Evolutionary conservation across 305 asterid genomes (phyloP).

Genomic region (Ilex paraguariensis): DNA sequence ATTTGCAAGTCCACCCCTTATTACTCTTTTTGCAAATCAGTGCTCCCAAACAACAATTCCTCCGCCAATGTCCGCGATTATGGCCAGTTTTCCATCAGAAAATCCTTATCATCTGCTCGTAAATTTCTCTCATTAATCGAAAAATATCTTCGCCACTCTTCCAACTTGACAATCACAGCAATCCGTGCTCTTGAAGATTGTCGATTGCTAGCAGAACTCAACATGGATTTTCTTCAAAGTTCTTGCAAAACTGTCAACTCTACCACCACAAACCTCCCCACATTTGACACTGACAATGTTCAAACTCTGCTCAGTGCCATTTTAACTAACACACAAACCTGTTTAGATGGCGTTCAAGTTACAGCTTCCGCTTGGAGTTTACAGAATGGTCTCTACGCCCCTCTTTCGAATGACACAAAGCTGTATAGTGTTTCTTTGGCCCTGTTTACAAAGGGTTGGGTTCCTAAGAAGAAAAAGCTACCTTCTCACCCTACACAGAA

Average conservation of each 20-base stretch:
- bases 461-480: not conserved
- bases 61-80: conserved; percentile 17
- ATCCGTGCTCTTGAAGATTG: conserved; percentile 25
- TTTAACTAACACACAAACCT: conserved; percentile 25
- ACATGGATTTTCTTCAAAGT: conserved; percentile 17
- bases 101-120: conserved; percentile 12
- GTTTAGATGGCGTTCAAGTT: conserved; percentile 24
- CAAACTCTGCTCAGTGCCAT: conserved; percentile 29
- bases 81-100: conserved; percentile 11
- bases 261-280: not conserved
- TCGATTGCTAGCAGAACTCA: conserved; percentile 15
- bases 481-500: not conserved
- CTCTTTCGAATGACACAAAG: conserved; percentile 18
- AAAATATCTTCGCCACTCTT: not conserved
- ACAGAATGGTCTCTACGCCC: conserved; percentile 12
- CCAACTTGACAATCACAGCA: conserved; percentile 9
- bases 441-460: conserved; percentile 27
- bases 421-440: conserved; percentile 24
- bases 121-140: conserved; percentile 12
- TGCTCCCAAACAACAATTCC: conserved; percentile 9
- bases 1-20: conserved; percentile 18
- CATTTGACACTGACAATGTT: conserved; percentile 2
- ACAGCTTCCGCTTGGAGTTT: conserved; percentile 4
- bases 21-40: conserved; percentile 14
- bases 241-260: conserved; percentile 1